Percentiles rank a stretch among this genome's conserved stretches.
These are phyloP conservation scores for Exophiala viscosa DNA, from an alignment of 2,329 filamentous ascomycete genomes.

Conservation along the genomic window DNA sequence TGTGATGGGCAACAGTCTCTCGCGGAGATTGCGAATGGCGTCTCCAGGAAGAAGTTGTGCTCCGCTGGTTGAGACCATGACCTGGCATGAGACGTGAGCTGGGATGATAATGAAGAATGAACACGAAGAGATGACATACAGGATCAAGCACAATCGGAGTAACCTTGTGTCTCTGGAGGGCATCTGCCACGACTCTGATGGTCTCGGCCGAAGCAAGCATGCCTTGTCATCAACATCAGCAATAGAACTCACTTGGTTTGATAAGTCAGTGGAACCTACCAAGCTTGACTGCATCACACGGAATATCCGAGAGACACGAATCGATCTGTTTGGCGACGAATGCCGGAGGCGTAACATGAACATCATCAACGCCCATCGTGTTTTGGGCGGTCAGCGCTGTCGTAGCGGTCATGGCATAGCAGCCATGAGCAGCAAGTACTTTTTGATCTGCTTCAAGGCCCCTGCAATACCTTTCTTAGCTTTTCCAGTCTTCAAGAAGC, in stretches of 20 bases:
- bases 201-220: conserved; percentile 76
- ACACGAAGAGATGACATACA: conserved; percentile 47
- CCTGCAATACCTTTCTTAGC: conserved; percentile 44
- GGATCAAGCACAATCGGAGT: conserved; percentile 65
- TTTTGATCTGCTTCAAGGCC: conserved; percentile 96
- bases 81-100: conserved; percentile 49
- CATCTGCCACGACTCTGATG: conserved; percentile 64
- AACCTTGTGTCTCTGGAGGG: conserved; percentile 53
- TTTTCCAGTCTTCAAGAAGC: conserved; percentile 11
- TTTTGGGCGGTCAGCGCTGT: conserved; percentile 96
- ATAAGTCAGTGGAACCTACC: conserved; percentile 52
- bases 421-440: conserved; percentile 84
- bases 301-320: conserved; percentile 77
- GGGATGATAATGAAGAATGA: background rate
- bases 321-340: conserved; percentile 86
- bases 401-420: conserved; percentile 94
- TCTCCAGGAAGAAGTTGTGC: conserved; percentile 44
- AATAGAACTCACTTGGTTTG: background rate
- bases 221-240: conserved; percentile 47
- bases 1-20: conserved; percentile 42
- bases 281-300: conserved; percentile 84
- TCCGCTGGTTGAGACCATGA: conserved; percentile 68
- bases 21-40: conserved; percentile 39
- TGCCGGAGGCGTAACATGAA: conserved; percentile 71
- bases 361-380: conserved; percentile 75